A percentile compares a stretch with the other conserved stretches of the same genome.
Conservation (phyloP, 2,329 filamentous ascomycete genomes). For the Colletotrichum truncatum region DNA sequence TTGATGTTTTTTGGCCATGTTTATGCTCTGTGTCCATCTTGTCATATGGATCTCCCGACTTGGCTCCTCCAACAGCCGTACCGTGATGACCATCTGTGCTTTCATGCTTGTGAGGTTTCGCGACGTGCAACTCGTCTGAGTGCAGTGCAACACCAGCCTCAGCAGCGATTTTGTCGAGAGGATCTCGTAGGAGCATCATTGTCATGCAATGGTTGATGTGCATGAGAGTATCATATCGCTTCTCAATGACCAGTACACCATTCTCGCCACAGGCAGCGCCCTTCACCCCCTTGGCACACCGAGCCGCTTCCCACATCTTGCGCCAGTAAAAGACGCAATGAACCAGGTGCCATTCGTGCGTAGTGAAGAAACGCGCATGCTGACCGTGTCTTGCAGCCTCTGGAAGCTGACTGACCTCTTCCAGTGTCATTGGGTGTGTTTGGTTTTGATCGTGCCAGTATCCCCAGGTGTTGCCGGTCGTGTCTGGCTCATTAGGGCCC, state of each 20-base stretch:
- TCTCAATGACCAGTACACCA: conserved; percentile 8
- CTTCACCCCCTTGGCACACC: not conserved
- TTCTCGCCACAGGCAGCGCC: conserved; percentile 1
- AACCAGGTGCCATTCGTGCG: conserved; percentile 39
- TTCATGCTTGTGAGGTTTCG: conserved; percentile 10
- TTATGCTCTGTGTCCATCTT: not conserved
- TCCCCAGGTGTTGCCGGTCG: conserved; percentile 34
- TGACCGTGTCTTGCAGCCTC: conserved; percentile 27
- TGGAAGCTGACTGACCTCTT: conserved; percentile 27
- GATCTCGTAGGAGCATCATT: conserved; percentile 8
- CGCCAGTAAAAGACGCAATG: conserved; percentile 46
- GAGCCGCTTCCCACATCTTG: conserved; percentile 33
- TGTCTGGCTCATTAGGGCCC: conserved; percentile 38
- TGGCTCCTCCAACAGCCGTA: not conserved
- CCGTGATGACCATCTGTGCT: not conserved
- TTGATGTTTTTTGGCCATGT: not conserved
- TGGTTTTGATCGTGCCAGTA: conserved; percentile 41
- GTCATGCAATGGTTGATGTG: conserved; percentile 13
- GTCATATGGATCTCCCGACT: not conserved
- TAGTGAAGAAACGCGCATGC: conserved; percentile 30
- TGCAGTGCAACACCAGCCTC: conserved; percentile 18
- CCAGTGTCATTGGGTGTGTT: conserved; percentile 33
- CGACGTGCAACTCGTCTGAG: conserved; percentile 10
- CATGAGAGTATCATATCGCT: conserved; percentile 14
- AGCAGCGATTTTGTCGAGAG: not conserved